Evolutionary conservation across 257 asterid species (phyloP), one percentile per base, ranked within the genome.

Genomic region (Jasminum sambac): DNA sequence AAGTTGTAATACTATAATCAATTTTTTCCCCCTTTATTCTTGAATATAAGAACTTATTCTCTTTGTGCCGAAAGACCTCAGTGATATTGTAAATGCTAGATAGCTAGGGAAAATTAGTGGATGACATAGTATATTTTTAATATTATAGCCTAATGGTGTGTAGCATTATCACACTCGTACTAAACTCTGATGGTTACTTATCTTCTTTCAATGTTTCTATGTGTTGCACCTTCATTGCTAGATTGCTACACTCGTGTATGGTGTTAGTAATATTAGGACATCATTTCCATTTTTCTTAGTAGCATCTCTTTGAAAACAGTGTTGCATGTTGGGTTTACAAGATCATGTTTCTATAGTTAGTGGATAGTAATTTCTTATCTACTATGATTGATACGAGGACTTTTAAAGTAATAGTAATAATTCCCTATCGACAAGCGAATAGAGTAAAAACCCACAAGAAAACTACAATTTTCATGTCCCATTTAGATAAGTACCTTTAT

Each of bases 1-100:
- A 81, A 76, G 63, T 69, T 82, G 73, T 72, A 84, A 86, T 82
- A 87, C 80, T 82, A 98, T 91, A 84, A 48, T 19, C 0, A 6
- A 37, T 36, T 74, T 65, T 30, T 37, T 10, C 11, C 60, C 67
- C 13, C 60, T 17, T 19, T 30, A 52, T 68, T 67, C 40, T 61
- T 61, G 69, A 63, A 64, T 19, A 46, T 61, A n/a, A n/a, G 43
- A 8, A 5, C 50, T 66, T 58, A 26, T 48, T 52, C 14, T 55
- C 62, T 55, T 2, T 8, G 9, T 2, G 36, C 16, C 61, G 19
- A 8, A 55, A 55, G 30, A 21, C 61, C 61, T 19, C 5, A 17
- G 61, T 55, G 10, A 52, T 55, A 55, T 19, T 19, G 30, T 21
- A 55, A 14, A 55, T 19, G 61, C 13, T 21, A 55, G 58, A 55